Percentiles rank a stretch among this genome's conserved stretches.
These are phyloP conservation scores for Dendrobium nobile DNA, from an alignment of 106 monocot species.

Conservation along the genomic window DNA sequence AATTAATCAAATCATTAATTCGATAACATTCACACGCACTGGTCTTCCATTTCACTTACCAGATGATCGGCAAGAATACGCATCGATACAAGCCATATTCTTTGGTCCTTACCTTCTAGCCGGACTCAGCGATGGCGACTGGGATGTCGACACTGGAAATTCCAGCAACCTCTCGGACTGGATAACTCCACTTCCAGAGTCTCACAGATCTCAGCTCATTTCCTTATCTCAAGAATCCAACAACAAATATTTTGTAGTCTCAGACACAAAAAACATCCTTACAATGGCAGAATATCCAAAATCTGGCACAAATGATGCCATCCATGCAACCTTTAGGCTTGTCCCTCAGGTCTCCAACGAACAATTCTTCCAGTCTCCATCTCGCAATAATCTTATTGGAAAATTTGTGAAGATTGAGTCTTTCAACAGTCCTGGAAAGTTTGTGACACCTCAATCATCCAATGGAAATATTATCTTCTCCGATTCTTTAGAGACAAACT, in stretches of 20 bases:
- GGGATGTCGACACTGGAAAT: conserved; percentile 46
- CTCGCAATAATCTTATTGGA: neutral
- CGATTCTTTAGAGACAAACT: neutral
- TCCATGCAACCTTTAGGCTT: conserved; percentile 71
- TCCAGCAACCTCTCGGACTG: conserved; percentile 50
- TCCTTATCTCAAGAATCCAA: conserved; percentile 45
- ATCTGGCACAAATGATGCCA: conserved; percentile 45
- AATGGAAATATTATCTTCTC: conserved; percentile 22
- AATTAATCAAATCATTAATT: neutral
- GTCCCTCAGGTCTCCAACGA: conserved; percentile 14
- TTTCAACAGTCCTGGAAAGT: conserved; percentile 67
- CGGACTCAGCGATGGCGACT: conserved; percentile 62
- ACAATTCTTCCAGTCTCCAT: neutral
- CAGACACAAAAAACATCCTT: conserved; percentile 44
- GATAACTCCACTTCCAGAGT: conserved; percentile 54
- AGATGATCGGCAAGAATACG: conserved; percentile 77
- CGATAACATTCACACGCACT: neutral
- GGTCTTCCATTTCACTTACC: neutral
- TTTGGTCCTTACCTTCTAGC: conserved; percentile 89
- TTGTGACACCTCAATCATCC: conserved; percentile 35
- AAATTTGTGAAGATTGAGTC: conserved; percentile 51
- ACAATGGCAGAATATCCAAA: conserved; percentile 46
- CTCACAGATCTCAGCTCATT: conserved; percentile 45
- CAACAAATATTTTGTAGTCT: conserved; percentile 37
- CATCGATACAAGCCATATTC: conserved; percentile 63